These are phyloP conservation scores for Amaranthus hypochondriacus DNA, from an alignment of 148 eudicot genomes.

Conservation along the genomic window DNA sequence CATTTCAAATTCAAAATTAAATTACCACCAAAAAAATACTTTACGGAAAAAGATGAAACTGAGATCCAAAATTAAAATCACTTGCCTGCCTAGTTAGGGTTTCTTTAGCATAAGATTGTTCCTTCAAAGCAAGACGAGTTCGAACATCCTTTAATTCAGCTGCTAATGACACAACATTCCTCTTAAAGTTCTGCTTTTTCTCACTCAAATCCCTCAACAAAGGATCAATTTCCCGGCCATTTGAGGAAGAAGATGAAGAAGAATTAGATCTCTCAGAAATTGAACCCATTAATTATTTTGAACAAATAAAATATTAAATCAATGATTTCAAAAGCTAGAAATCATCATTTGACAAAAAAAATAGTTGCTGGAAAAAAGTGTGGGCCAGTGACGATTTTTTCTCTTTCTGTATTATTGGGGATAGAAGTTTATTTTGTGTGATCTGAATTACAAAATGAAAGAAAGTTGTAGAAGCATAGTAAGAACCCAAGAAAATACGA, in stretches of 20 bases:
- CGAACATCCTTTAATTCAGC: slow-evolving; percentile 88
- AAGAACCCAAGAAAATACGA: slow-evolving; percentile 9
- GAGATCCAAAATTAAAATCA: slow-evolving; percentile 14
- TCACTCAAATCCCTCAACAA: slow-evolving; percentile 84
- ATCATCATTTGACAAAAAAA: neutral
- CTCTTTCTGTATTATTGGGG: neutral
- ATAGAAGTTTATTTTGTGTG: neutral
- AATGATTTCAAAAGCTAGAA: slow-evolving; percentile 1
- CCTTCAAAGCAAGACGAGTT: slow-evolving; percentile 58
- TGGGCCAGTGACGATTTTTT: neutral
- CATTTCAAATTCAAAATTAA: slow-evolving; percentile 26
- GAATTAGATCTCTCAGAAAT: slow-evolving; percentile 28
- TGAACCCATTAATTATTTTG: slow-evolving; percentile 17
- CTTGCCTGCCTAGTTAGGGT: slow-evolving; percentile 76
- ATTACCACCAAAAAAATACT: neutral
- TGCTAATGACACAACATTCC: slow-evolving; percentile 77
- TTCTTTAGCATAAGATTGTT: slow-evolving; percentile 60
- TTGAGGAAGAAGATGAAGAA: slow-evolving; percentile 15
- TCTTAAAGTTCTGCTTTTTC: slow-evolving; percentile 66
- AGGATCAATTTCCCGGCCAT: slow-evolving; percentile 54
- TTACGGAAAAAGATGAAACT: neutral
- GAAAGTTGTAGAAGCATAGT: neutral
- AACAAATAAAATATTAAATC: neutral
- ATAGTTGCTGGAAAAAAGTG: neutral
- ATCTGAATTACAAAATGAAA: neutral